Evolutionary conservation across 441 rosid species (phyloP), one percentile per base, ranked within the genome.

Genomic region (Populus hybrid): DNA sequence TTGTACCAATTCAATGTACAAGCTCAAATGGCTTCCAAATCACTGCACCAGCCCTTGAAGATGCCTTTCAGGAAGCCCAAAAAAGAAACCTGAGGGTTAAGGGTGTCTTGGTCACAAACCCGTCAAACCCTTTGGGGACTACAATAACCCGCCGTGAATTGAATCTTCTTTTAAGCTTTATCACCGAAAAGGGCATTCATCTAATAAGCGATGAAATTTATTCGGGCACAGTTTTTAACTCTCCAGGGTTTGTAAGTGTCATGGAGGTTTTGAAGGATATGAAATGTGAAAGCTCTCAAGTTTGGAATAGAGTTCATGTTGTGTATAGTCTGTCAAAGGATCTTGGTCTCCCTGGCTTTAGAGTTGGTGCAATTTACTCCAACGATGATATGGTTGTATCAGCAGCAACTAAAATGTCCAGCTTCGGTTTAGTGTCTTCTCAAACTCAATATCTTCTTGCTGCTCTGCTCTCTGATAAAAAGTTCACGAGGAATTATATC

Each of bases 331-430:
- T 95, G 36, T 95, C 99, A 2, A 95, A 95, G 78, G 99, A 94
- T 80, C 85, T 95, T 8, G 99, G 98, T 5, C 94, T 95, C 2
- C 98, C 99, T 35, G 99, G 99, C 74, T 95, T 95, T 80, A 90
- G 99, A 34, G 99, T 95, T 35, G 99, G 98, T 67, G 97, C 97
- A 63, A 88, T 95, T 78, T 93, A 95, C 79, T 93, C 99, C 78
- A 91, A 90, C 86, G 92, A 95, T 26, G 86, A 88, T 70, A 76
- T 73, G 75, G 88, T 95, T 36, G 92, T 93, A 21, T 90, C 94
- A 0, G 91, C 99, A 0, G 98, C 99, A 5, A 95, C 99, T 1
- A 95, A 95, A 79, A 95, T 95, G 99, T 95, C 99, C 50, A 95
- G 99, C 81, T 95, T 95, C 67, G 99, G 99, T 74, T 89, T 93